A percentile compares a stretch with the other conserved stretches of the same genome.
These are phyloP conservation scores for Amanita rimosa DNA, from an alignment of 768 basidiomycete species.

Conservation along the genomic window DNA sequence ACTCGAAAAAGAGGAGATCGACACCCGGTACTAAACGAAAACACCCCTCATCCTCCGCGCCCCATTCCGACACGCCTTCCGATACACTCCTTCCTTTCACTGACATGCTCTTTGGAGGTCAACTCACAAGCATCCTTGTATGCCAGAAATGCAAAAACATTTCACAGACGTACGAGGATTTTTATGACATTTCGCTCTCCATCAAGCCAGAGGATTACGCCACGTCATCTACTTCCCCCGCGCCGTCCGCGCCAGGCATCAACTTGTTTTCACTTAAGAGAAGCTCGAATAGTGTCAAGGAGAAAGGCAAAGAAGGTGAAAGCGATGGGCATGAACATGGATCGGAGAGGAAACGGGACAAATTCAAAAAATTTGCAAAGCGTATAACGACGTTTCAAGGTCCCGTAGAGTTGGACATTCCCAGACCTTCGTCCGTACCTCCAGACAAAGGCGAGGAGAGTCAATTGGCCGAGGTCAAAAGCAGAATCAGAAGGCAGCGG, in stretches of 20 bases:
- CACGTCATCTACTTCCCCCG: slow-evolving; percentile 1
- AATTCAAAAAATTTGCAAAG: slow-evolving; percentile 63
- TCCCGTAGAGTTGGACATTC: slow-evolving; percentile 18
- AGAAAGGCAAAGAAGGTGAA: slow-evolving; percentile 11
- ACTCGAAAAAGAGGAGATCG: background rate
- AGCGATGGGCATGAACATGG: background rate
- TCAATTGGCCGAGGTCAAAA: slow-evolving; percentile 14
- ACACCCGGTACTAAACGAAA: background rate
- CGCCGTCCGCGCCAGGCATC: background rate
- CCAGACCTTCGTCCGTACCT: slow-evolving; percentile 51
- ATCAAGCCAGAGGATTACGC: slow-evolving; percentile 73
- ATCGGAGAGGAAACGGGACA: slow-evolving; percentile 66
- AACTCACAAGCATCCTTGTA: slow-evolving; percentile 82
- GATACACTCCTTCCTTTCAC: slow-evolving; percentile 27
- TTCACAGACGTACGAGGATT: slow-evolving; percentile 88
- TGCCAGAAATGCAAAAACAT: slow-evolving; percentile 92
- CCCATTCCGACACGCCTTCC: background rate
- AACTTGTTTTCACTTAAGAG: background rate
- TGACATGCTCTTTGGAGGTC: slow-evolving; percentile 87
- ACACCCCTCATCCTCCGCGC: background rate
- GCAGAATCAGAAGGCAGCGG: background rate
- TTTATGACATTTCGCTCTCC: slow-evolving; percentile 86
- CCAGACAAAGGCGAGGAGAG: slow-evolving; percentile 20
- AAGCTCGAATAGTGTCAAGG: background rate
- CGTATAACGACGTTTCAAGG: slow-evolving; percentile 33